Percentiles rank a stretch among this genome's conserved stretches.
Conservation (phyloP, 2,329 filamentous ascomycete genomes). For the Didymella pomorum region DNA sequence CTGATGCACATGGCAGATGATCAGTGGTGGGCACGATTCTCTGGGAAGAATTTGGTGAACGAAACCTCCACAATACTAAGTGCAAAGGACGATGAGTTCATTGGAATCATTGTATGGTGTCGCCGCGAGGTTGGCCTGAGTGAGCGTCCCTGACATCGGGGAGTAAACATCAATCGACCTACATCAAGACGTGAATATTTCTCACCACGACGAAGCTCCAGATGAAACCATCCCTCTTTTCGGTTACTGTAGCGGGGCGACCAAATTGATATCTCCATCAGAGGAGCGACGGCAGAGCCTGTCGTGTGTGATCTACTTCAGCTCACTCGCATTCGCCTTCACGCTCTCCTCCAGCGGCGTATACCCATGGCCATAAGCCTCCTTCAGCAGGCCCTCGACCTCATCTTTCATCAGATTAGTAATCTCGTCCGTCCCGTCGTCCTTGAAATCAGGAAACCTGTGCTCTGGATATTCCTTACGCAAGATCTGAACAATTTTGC, state of each 20-base stretch:
- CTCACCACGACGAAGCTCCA: neutral
- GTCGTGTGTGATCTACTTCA: neutral
- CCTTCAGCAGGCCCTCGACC: slow-evolving; percentile 39
- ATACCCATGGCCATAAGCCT: slow-evolving; percentile 42
- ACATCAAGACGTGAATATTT: neutral
- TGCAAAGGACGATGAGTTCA: slow-evolving; percentile 9
- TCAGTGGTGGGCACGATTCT: slow-evolving; percentile 26
- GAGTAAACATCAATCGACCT: neutral
- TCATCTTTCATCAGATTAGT: slow-evolving; percentile 26
- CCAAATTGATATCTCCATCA: neutral
- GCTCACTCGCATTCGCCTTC: slow-evolving; percentile 13
- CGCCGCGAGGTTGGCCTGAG: slow-evolving; percentile 22
- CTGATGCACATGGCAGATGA: slow-evolving; percentile 21
- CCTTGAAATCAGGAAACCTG: slow-evolving; percentile 40
- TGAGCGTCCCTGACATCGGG: neutral
- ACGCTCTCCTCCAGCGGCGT: slow-evolving; percentile 37
- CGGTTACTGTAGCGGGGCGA: neutral
- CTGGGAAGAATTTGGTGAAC: slow-evolving; percentile 21
- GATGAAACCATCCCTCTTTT: neutral
- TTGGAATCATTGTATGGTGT: slow-evolving; percentile 16
- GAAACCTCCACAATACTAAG: slow-evolving; percentile 22
- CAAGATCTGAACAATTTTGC: slow-evolving; percentile 53
- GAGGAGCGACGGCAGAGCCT: neutral
- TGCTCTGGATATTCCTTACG: slow-evolving; percentile 52
- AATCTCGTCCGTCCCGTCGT: slow-evolving; percentile 28